Conservation (phyloP, 106 monocot species). For the Phalaenopsis equestris region DNA sequence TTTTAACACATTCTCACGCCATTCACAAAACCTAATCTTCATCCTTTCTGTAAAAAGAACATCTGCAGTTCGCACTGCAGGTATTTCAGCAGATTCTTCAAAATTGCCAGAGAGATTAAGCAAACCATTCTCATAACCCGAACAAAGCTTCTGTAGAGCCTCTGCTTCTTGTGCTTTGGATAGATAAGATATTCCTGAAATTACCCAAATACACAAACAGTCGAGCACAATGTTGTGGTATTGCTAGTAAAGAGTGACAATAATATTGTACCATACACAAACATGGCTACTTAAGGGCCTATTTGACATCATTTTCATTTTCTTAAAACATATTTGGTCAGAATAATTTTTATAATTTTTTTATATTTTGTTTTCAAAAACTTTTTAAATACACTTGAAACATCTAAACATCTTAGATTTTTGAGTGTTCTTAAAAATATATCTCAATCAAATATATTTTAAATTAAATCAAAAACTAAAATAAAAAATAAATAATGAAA, state of each 20-base stretch:
- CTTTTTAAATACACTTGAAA: too few species aligned
- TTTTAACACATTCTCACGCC: conserved; percentile 49
- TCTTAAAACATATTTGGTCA: too few species aligned
- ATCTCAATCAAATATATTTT: too few species aligned
- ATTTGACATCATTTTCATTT: neutral
- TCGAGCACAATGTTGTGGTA: neutral
- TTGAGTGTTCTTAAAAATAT: too few species aligned
- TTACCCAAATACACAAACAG: conserved; percentile 31
- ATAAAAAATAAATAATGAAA: too few species aligned
- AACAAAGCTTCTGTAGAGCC: conserved; percentile 33
- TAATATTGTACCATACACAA: neutral
- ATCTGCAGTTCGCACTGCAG: conserved; percentile 55
- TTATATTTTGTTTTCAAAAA: too few species aligned
- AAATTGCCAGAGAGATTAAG: conserved; percentile 9
- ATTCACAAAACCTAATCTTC: conserved; percentile 71
- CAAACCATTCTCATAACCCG: conserved; percentile 12
- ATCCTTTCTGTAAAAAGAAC: conserved; percentile 84
- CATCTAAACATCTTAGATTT: too few species aligned
- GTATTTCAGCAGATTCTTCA: conserved; percentile 32
- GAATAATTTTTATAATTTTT: too few species aligned
- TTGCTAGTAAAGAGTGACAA: too few species aligned
- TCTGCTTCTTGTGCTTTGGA: conserved; percentile 83
- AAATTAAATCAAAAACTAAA: too few species aligned
- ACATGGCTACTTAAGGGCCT: neutral
- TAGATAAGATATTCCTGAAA: conserved; percentile 97